Conservation (phyloP, 2,329 filamentous ascomycete genomes). For the Neofusicoccum cordaticola region DNA sequence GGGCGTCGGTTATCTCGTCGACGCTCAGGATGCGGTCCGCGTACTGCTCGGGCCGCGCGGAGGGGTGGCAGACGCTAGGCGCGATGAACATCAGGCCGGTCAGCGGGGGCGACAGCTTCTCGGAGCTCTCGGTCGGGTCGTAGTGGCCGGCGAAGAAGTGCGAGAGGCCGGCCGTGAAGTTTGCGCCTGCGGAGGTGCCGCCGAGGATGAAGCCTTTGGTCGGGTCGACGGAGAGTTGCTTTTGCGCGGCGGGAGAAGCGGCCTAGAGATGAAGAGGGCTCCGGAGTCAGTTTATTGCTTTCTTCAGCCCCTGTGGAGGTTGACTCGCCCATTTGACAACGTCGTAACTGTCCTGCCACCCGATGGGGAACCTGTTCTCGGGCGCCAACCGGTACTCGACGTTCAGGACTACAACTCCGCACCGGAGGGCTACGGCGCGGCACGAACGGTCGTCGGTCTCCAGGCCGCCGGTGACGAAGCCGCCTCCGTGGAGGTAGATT, state of each 20-base stretch:
- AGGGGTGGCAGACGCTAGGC: not conserved
- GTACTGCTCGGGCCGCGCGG: not conserved
- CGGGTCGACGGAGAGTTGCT: not conserved
- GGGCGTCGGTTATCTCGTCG: not conserved
- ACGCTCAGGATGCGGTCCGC: not conserved
- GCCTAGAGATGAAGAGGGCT: not conserved
- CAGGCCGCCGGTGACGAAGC: constrained; percentile 24
- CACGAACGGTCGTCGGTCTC: constrained; percentile 19
- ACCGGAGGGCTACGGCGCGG: not conserved
- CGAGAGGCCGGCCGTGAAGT: not conserved
- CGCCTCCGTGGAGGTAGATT: constrained; percentile 26
- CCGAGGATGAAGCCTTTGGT: not conserved
- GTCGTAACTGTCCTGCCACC: not conserved
- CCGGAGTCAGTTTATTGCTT: too few relatives aligned
- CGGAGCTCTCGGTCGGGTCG: not conserved
- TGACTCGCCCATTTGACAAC: not conserved
- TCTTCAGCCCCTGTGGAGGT: too few relatives aligned
- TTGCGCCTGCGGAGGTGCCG: not conserved
- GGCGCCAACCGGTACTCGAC: not conserved
- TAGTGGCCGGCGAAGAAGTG: not conserved
- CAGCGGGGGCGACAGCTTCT: not conserved
- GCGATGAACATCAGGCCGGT: not conserved
- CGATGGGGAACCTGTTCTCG: not conserved
- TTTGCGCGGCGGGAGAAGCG: not conserved
- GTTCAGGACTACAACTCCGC: not conserved